Evolutionary conservation across 306 rosid species (phyloP), one percentile per base, ranked within the genome.

Genomic region (Geum urbanum): DNA sequence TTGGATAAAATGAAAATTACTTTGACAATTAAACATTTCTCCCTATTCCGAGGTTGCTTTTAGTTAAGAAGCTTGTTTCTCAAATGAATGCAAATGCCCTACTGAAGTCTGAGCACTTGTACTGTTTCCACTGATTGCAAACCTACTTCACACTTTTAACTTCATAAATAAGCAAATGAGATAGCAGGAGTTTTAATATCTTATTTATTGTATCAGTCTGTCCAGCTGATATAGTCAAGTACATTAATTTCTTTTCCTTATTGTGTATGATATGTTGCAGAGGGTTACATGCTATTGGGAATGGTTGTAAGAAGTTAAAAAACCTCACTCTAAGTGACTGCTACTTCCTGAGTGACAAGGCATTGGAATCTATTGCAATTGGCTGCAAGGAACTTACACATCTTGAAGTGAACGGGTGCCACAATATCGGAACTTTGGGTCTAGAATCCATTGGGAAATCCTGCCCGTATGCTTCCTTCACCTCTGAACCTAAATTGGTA

Each of bases 361-460:
- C 96, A 47, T 84, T 95, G 90, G 97, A 95, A 78, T 88, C 92
- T 78, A 90, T 95, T 86, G 96, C 97, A 48, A 71, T 64, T 53
- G 97, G 99, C 69, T 95, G 99, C 80, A 78, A 91, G 86, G 92
- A 83, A 74, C 97, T 95, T 35, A 87, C 87, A 54, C 91, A 95
- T 80, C 96, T 95, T 54, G 96, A 91, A 83, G 89, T 95, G 72
- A 89, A 95, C 58, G 99, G 99, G 43, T 95, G 99, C 84, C 99
- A 91, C 84, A 87, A 91, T 71, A 87, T 95, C 56, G 95, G 97
- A 83, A 84, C 87, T 76, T 22, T 80, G 80, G 97, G 97, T 49
- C 79, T 87, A 40, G 91, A 91, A 79, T 89, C 84, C 58, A 83
- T 95, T 73, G 99, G 96, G 81, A 91, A 80, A 80, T 88, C 85